Conservation (phyloP, 2,329 filamentous ascomycete species). For the Massarina eburnea region DNA sequence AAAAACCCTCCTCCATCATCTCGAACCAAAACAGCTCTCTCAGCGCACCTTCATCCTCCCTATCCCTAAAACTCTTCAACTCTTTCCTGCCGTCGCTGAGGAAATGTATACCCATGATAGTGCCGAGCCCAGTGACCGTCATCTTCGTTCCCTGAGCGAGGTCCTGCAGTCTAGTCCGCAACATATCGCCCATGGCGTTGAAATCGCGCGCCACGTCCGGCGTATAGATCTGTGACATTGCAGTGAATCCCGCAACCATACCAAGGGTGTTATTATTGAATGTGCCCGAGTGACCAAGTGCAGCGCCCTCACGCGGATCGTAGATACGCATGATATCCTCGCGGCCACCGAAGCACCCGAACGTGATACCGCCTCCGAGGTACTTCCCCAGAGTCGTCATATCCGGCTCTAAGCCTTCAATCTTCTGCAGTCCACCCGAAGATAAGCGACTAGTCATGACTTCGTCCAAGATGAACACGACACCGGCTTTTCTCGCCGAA, state of each 20-base stretch:
- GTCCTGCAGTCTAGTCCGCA: conserved; percentile 29
- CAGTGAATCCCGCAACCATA: conserved; percentile 58
- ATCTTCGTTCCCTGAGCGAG: conserved; percentile 36
- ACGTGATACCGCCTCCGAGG: conserved; percentile 66
- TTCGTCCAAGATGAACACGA: conserved; percentile 69
- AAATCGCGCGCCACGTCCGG: conserved; percentile 31
- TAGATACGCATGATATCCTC: conserved; percentile 61
- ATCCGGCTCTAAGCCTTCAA: conserved; percentile 22
- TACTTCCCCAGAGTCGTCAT: conserved; percentile 68
- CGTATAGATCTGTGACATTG: conserved; percentile 41
- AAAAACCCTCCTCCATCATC: conserved; percentile 42
- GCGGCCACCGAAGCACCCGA: conserved; percentile 67
- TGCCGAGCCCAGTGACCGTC: conserved; percentile 41
- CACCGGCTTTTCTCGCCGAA: conserved; percentile 52
- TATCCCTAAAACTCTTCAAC: conserved; percentile 24
- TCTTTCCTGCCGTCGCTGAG: conserved; percentile 30
- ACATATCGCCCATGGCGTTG: conserved; percentile 34
- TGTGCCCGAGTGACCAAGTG: conserved; percentile 61
- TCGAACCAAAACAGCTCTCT: conserved; percentile 41
- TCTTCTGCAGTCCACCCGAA: conserved; percentile 21
- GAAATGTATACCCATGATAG: conserved; percentile 43
- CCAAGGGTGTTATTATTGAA: conserved; percentile 69
- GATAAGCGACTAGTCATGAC: conserved; percentile 40
- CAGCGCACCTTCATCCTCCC: conserved; percentile 32
- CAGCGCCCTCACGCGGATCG: conserved; percentile 49